A percentile compares a stretch with the other conserved stretches of the same genome.
Conservation (phyloP, 345 rosid genomes). For the Melastoma malabathricum region DNA sequence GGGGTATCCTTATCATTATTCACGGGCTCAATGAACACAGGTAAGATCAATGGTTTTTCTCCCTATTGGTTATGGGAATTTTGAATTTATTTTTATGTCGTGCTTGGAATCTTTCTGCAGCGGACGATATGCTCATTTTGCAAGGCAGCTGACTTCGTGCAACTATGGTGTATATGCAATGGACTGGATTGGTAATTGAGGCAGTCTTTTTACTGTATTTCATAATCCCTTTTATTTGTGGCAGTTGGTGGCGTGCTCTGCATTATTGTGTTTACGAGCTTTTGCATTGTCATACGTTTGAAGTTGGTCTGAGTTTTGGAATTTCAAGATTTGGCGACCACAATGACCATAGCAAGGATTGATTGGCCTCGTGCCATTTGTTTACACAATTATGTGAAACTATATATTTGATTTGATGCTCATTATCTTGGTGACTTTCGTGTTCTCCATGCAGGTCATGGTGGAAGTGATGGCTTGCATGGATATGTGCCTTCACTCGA, state of each 20-base stretch:
- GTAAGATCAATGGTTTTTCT: conserved; percentile 23
- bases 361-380: no score
- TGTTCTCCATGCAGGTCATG: conserved; percentile 51
- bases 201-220: neutral
- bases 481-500: conserved; percentile 98
- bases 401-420: neutral
- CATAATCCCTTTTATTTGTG: neutral
- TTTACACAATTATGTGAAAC: conserved; percentile 4
- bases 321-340: no score
- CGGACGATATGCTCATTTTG: conserved; percentile 88
- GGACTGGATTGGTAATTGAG: conserved; percentile 79
- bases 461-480: conserved; percentile 99
- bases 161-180: conserved; percentile 77
- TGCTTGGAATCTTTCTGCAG: conserved; percentile 18
- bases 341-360: no score
- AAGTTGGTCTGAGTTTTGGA: no score
- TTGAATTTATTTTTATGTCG: neutral
- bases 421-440: neutral
- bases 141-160: conserved; percentile 59
- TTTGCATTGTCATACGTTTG: no score
- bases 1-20: conserved; percentile 78
- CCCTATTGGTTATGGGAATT: neutral
- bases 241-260: neutral
- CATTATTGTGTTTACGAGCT: neutral
- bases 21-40: conserved; percentile 96